Conservation (phyloP, 495 filamentous ascomycete genomes). For the Neurospora sp. region DNA sequence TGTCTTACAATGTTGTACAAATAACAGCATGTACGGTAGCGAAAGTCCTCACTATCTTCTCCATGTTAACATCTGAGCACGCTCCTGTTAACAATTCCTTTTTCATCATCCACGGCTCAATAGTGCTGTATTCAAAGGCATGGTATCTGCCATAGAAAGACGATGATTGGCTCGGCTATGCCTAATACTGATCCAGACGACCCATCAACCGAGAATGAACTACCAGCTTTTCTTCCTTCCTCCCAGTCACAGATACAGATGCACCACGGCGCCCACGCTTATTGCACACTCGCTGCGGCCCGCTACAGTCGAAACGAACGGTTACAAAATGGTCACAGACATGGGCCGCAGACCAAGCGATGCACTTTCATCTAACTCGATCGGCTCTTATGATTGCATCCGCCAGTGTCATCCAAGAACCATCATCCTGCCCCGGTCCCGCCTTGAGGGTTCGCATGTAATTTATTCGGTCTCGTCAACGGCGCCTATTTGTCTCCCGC, state of each 20-base stretch:
- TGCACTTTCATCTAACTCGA: not conserved
- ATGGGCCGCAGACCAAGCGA: not conserved
- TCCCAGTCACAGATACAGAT: not conserved
- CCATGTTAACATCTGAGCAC: not conserved
- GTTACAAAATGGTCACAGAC: not conserved
- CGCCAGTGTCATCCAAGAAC: not conserved
- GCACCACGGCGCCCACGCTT: not conserved
- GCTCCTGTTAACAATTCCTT: not conserved
- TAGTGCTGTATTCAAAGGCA: not conserved
- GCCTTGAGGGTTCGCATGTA: not conserved
- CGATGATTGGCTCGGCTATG: not conserved
- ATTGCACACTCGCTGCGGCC: not conserved
- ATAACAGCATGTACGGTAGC: not conserved
- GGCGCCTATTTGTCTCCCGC: not conserved
- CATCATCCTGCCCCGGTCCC: not conserved
- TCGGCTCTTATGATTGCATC: not conserved
- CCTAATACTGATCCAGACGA: not conserved
- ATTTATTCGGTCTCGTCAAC: not conserved
- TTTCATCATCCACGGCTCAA: not conserved
- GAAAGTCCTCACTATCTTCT: not conserved
- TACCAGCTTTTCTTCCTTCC: not conserved
- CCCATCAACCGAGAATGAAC: not conserved
- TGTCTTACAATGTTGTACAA: not conserved
- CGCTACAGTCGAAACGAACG: not conserved
- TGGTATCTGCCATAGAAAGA: not conserved